phyloP scores from a whole-genome alignment of 1,284 basidiomycete species.

The Fereydounia khargensis region DNA sequence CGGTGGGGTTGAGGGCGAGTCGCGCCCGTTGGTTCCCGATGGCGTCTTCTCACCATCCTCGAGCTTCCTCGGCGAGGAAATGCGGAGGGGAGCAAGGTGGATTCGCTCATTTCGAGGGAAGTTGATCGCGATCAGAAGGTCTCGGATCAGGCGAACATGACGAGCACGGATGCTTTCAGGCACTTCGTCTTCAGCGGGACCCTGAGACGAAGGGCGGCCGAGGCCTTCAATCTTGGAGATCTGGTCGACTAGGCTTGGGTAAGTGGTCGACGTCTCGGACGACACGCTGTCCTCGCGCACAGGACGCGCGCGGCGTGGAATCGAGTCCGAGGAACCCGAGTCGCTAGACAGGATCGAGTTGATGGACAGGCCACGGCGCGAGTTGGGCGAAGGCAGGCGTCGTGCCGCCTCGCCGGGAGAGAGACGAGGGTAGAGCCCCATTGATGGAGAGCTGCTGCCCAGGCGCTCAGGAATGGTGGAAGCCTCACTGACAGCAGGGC shows the following conservation, averaged over 20 bases:
- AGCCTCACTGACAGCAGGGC: conserved; percentile 11
- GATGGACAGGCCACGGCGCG: conserved; percentile 4
- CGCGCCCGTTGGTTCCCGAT: not conserved
- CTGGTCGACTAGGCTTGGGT: conserved; percentile 29
- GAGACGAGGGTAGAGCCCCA: conserved; percentile 32
- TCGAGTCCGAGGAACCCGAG: conserved; percentile 1
- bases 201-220: conserved; percentile 11
- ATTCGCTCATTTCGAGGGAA: conserved; percentile 29
- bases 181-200: not conserved
- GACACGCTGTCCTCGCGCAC: conserved; percentile 9
- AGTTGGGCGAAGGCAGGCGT: conserved; percentile 17
- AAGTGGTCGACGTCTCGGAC: conserved; percentile 6
- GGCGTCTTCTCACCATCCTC: conserved; percentile 28
- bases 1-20: conserved; percentile 23
- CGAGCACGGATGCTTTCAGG: conserved; percentile 15
- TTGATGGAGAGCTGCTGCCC: conserved; percentile 20
- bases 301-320: not conserved
- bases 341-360: conserved; percentile 14
- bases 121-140: conserved; percentile 45
- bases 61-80: no score
- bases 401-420: conserved; percentile 16
- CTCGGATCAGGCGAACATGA: conserved; percentile 37
- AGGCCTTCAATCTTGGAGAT: conserved; percentile 30
- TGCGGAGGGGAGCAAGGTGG: conserved; percentile 21
- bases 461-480: conserved; percentile 2